Evolutionary conservation across 805 yeast species (phyloP), one percentile per base, ranked within the genome.

Genomic region (Ogataea sp.): DNA sequence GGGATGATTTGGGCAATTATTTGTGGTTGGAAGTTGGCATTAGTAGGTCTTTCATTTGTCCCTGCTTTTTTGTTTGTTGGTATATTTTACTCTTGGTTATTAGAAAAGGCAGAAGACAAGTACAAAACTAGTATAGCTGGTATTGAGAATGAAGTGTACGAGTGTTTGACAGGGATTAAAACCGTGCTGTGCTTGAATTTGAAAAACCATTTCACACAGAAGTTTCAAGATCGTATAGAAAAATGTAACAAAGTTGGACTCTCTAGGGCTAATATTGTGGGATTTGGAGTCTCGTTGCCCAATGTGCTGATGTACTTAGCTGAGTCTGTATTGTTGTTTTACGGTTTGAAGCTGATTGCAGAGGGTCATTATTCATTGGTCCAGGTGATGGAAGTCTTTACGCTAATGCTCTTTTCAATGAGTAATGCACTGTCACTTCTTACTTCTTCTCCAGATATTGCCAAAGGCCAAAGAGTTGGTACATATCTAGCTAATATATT

Each of bases 11-110:
- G 97, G 97, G 78, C 96, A 0, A 44, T 87, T 1, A 70, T 68
- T 0, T 55, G 70, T 10, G 96, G 96, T 0, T 93, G 97, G 97
- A 83, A 81, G 50, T 62, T 93, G 32, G 75, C 96, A 2, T 61
- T 90, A 9, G 93, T 86, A 2, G 94, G 95, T 2, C 50, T 89
- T 10, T 71, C 95, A 0, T 67, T 88, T 56, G 69, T 83, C 13
- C 94, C 96, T 0, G 45, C 78, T 11, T 76, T 84, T 37, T 49
- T 74, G 0, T 20, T 73, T 0, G 51, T 77, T 1, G 72, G 89
- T 2, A 58, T 64, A 0, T 34, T 65, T 1, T 85, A 77, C 55
- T 76, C 84, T 6, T 43, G 53, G 0, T 37, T 76, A 3, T 58
- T 81, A 25, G 78, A 73, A 43, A 55, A 46, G 9, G 68, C 68